Evolutionary conservation across 768 basidiomycete species (phyloP).

Genomic region (Tremella yokohamensis): DNA sequence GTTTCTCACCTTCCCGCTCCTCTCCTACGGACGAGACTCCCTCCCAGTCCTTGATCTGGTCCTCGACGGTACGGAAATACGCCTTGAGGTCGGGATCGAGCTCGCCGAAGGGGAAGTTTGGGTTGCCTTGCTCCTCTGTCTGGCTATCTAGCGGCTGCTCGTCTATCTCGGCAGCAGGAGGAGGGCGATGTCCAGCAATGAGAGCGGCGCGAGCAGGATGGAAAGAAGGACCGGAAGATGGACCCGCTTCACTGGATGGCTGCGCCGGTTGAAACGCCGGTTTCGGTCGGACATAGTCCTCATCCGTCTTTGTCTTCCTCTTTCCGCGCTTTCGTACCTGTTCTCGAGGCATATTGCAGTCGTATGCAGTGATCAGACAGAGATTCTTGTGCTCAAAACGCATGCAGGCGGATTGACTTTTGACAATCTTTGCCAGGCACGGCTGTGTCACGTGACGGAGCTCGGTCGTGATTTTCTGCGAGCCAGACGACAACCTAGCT

Average conservation of each 20-base stretch:
- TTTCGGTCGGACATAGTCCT: neutral
- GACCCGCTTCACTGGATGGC: neutral
- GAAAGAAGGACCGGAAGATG: constrained; percentile 25
- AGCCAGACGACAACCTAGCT: no score
- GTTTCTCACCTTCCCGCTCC: constrained; percentile 53
- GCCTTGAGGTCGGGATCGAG: constrained; percentile 87
- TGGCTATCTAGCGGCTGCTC: constrained; percentile 11
- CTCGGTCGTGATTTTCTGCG: no score
- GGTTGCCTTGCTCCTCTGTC: constrained; percentile 31
- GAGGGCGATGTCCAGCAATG: constrained; percentile 4
- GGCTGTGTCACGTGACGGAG: no score
- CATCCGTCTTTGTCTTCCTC: constrained; percentile 39
- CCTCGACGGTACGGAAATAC: constrained; percentile 84
- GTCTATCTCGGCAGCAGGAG: constrained; percentile 1
- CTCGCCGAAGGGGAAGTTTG: constrained; percentile 81
- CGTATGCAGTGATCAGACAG: neutral
- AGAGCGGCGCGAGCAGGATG: constrained; percentile 42
- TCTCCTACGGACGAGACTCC: constrained; percentile 47
- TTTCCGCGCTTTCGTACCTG: constrained; percentile 47
- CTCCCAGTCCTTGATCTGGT: constrained; percentile 85
- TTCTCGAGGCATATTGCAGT: constrained; percentile 46
- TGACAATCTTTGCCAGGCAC: no score
- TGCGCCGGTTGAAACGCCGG: neutral
- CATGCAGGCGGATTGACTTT: no score
- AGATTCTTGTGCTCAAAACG: no score